A percentile compares a stretch with the other conserved stretches of the same genome.
These are phyloP conservation scores for Aspergillus floridensis DNA, from an alignment of 2,329 filamentous ascomycete species.

Conservation along the genomic window DNA sequence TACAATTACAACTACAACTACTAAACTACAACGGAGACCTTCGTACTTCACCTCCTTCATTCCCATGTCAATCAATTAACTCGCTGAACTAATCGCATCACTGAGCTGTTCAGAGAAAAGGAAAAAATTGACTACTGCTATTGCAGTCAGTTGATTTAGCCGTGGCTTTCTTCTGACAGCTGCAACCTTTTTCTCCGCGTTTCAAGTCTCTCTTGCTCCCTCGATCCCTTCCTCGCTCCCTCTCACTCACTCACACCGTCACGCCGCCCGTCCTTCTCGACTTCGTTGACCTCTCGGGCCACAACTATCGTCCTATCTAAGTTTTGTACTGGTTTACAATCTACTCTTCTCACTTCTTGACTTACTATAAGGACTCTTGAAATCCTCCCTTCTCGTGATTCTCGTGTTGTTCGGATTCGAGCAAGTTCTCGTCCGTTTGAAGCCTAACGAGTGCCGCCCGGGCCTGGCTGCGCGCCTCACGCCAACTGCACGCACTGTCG, in stretches of 20 bases:
- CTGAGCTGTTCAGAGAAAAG: too few species aligned
- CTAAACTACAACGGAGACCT: too few species aligned
- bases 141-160: background rate
- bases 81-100: too few species aligned
- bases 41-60: background rate
- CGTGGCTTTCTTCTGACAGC: constrained; percentile 15
- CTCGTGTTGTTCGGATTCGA: background rate
- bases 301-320: background rate
- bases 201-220: constrained; percentile 7
- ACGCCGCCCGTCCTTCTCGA: background rate
- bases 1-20: too few species aligned
- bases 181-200: constrained; percentile 18
- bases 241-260: background rate
- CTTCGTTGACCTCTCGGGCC: background rate
- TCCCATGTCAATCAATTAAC: background rate
- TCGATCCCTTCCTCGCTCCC: background rate
- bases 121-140: background rate
- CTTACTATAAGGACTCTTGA: too few species aligned
- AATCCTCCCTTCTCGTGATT: background rate
- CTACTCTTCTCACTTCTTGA: too few species aligned
- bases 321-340: background rate
- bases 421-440: constrained; percentile 12
- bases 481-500: constrained; percentile 1
- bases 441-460: constrained; percentile 14
- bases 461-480: constrained; percentile 13